Evolutionary conservation across 768 basidiomycete genomes (phyloP).

Genomic region (Hirschioporus abietinus): DNA sequence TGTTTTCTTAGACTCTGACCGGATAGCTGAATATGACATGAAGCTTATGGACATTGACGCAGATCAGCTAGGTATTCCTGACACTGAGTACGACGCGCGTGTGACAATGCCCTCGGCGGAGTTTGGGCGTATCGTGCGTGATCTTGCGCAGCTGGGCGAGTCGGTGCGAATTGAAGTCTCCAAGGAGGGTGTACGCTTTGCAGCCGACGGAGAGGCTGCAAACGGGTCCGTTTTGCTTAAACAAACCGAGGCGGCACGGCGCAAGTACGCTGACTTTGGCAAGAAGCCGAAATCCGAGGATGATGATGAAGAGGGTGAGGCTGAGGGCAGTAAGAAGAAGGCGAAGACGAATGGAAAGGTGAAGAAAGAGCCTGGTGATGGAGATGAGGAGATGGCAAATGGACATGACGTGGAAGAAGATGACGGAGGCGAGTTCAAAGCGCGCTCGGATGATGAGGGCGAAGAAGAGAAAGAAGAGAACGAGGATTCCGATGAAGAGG

Average conservation of each 20-base stretch:
- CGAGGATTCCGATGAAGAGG: conserved; percentile 49
- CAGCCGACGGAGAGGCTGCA: conserved; percentile 90
- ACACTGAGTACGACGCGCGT: conserved; percentile 94
- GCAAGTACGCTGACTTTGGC: conserved; percentile 35
- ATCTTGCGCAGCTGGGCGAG: conserved; percentile 87
- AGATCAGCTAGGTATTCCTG: conserved; percentile 91
- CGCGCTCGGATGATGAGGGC: conserved; percentile 41
- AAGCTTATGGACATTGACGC: conserved; percentile 99
- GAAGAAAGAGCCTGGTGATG: conserved; percentile 19
- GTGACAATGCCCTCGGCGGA: conserved; percentile 83
- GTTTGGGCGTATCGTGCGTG: conserved; percentile 89
- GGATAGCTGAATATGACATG: conserved; percentile 97
- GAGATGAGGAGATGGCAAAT: conserved; percentile 26
- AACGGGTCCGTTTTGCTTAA: conserved; percentile 83
- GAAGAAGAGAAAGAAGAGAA: conserved; percentile 40
- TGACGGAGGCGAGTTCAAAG: conserved; percentile 33
- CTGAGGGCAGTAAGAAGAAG: conserved; percentile 25
- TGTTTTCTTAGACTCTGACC: conserved; percentile 63
- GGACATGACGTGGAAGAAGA: conserved; percentile 41
- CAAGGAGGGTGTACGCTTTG: conserved; percentile 93
- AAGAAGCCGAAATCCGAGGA: conserved; percentile 25
- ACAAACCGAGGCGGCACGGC: conserved; percentile 54
- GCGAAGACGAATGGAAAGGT: conserved; percentile 29
- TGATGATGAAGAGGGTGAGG: conserved; percentile 33
- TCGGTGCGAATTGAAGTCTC: conserved; percentile 91